phyloP scores from a whole-genome alignment of 257 asterid species.

The Ballota nigra region DNA sequence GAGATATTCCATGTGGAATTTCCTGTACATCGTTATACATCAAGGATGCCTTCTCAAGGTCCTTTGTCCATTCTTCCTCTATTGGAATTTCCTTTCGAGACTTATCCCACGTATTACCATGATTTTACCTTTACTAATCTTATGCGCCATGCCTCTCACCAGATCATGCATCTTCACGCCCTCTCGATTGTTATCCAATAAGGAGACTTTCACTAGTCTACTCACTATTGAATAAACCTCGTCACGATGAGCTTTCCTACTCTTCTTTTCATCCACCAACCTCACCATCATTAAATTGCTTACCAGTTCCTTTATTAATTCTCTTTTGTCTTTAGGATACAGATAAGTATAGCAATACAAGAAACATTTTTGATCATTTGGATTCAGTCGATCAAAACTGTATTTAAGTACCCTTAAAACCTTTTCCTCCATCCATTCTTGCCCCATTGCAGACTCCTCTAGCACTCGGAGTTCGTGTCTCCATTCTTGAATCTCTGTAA shows the following conservation, averaged over 20 bases:
- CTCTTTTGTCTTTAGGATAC: constrained; percentile 10
- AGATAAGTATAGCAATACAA: background rate
- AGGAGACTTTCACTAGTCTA: constrained; percentile 5
- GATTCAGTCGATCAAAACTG: constrained; percentile 17
- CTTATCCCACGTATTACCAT: too few relatives aligned
- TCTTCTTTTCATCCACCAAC: constrained; percentile 9
- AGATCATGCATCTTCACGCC: constrained; percentile 24
- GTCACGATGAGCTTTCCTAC: constrained; percentile 1
- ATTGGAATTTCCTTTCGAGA: too few relatives aligned
- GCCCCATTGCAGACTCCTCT: constrained; percentile 10
- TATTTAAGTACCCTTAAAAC: constrained; percentile 25
- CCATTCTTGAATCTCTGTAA: constrained; percentile 11
- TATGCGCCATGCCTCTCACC: constrained; percentile 23
- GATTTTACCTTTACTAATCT: too few relatives aligned
- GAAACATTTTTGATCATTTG: background rate
- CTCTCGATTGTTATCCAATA: constrained; percentile 8
- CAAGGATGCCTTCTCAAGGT: constrained; percentile 23
- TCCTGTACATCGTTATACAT: background rate
- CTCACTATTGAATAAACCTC: constrained; percentile 10
- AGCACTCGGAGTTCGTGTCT: constrained; percentile 12
- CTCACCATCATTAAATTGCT: constrained; percentile 1
- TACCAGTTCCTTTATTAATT: background rate
- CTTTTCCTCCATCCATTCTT: too few relatives aligned
- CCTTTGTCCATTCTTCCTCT: constrained; percentile 13
- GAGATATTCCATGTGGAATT: constrained; percentile 12